phyloP scores from a whole-genome alignment of 2,329 filamentous ascomycete species.

The Fusarium ramigenum region DNA sequence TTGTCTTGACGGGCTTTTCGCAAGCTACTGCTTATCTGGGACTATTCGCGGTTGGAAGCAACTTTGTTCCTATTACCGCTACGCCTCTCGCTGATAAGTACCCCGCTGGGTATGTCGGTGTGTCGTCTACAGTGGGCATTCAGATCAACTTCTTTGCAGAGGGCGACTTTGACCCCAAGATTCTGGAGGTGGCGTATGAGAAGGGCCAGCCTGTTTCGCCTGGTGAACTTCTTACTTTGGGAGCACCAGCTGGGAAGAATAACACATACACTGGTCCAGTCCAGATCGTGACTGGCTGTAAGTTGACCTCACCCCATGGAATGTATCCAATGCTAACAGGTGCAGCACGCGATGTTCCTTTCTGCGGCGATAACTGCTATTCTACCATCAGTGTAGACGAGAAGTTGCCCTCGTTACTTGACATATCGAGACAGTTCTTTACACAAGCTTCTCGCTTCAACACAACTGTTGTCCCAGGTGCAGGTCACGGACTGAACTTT shows the following conservation, averaged over 20 bases:
- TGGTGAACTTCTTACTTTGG: conserved; percentile 68
- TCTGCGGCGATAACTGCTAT: conserved; percentile 70
- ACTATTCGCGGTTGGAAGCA: conserved; percentile 55
- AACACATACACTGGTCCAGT: conserved; percentile 63
- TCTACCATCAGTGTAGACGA: conserved; percentile 51
- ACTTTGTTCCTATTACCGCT: conserved; percentile 56
- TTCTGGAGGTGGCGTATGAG: conserved; percentile 57
- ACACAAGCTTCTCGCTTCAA: conserved; percentile 59
- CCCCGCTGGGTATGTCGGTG: conserved; percentile 62
- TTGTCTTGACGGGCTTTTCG: conserved; percentile 70
- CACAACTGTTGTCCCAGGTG: conserved; percentile 61
- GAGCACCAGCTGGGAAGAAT: conserved; percentile 45
- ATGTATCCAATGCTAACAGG: conserved; percentile 9
- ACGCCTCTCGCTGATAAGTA: conserved; percentile 47
- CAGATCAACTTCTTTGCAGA: conserved; percentile 64
- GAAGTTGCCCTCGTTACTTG: conserved; percentile 54
- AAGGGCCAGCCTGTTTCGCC: conserved; percentile 65
- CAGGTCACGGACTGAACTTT: conserved; percentile 63
- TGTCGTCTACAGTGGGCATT: conserved; percentile 56
- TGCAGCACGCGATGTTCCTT: conserved; percentile 60
- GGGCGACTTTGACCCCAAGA: conserved; percentile 62
- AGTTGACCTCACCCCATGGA: conserved; percentile 12
- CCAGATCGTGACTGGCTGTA: conserved; percentile 66
- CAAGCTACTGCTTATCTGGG: conserved; percentile 56
- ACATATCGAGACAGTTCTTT: conserved; percentile 53